Evolutionary conservation across 768 basidiomycete species (phyloP).

Genomic region (Leccinum ochraceum): DNA sequence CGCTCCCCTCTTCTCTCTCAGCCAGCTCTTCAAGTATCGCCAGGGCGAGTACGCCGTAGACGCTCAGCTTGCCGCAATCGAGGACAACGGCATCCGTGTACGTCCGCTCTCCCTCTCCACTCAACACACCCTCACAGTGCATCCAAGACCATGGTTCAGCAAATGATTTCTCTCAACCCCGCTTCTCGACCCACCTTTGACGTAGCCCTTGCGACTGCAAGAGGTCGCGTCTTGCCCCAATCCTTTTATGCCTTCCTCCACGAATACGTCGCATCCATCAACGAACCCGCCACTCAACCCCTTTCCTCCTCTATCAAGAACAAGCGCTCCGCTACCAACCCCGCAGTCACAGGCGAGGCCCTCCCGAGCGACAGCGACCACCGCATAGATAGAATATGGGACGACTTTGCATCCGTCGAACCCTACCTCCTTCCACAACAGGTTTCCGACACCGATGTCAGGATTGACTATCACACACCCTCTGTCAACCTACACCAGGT

Average conservation of each 20-base stretch:
- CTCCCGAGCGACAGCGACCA: conserved; percentile 85
- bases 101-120: conserved; percentile 30
- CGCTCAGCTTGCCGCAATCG: conserved; percentile 66
- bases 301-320: conserved; percentile 35
- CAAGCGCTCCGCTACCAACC: conserved; percentile 15
- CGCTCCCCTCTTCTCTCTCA: conserved; percentile 87
- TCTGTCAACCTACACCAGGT: conserved; percentile 65
- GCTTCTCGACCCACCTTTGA: conserved; percentile 79
- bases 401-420: conserved; percentile 82
- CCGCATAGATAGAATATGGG: conserved; percentile 81
- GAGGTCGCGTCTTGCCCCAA: conserved; percentile 85
- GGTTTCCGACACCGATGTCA: conserved; percentile 50
- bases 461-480: conserved; percentile 50
- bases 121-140: conserved; percentile 21
- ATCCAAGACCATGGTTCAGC: conserved; percentile 74
- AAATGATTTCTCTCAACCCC: conserved; percentile 88
- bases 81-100: conserved; percentile 81
- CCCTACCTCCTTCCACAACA: conserved; percentile 59
- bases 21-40: conserved; percentile 93
- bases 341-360: conserved; percentile 32
- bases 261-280: conserved; percentile 81
- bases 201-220: conserved; percentile 67
- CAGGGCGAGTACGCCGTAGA: conserved; percentile 83
- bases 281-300: conserved; percentile 58
- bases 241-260: conserved; percentile 95